These are phyloP conservation scores for Persicaria maculosa DNA, from an alignment of 148 eudicot genomes.

Conservation along the genomic window DNA sequence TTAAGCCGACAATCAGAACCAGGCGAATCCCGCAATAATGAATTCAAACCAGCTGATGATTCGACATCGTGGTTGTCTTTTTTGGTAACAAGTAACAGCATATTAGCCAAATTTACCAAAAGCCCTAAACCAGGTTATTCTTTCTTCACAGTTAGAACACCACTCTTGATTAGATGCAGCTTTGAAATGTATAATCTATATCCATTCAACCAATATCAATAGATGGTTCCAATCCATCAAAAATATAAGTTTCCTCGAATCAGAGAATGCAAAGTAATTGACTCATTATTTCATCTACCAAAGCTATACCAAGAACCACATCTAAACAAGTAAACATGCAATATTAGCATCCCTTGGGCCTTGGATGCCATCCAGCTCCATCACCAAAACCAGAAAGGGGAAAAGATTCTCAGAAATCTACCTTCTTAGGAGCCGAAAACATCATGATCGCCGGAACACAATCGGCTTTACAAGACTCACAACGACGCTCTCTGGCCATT, in stretches of 20 bases:
- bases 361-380: not conserved
- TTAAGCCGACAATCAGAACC: not conserved
- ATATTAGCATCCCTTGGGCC: not conserved
- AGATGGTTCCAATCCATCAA: too few relatives aligned
- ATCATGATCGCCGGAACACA: not conserved
- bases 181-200: too few relatives aligned
- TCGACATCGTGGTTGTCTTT: not conserved
- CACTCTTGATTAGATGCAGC: not conserved
- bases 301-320: not conserved
- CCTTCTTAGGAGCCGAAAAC: conserved; percentile 1
- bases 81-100: too few relatives aligned
- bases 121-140: not conserved
- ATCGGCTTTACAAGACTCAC: not conserved
- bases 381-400: not conserved
- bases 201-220: not conserved
- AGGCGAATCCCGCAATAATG: not conserved
- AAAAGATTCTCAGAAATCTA: not conserved
- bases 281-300: not conserved
- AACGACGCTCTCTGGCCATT: not conserved
- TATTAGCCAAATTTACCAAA: not conserved
- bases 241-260: not conserved
- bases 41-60: not conserved
- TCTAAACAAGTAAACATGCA: not conserved
- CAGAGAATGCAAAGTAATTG: not conserved
- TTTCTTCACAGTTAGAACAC: not conserved